Evolutionary conservation across 768 basidiomycete species (phyloP).

Genomic region (Dioszegia crocea): DNA sequence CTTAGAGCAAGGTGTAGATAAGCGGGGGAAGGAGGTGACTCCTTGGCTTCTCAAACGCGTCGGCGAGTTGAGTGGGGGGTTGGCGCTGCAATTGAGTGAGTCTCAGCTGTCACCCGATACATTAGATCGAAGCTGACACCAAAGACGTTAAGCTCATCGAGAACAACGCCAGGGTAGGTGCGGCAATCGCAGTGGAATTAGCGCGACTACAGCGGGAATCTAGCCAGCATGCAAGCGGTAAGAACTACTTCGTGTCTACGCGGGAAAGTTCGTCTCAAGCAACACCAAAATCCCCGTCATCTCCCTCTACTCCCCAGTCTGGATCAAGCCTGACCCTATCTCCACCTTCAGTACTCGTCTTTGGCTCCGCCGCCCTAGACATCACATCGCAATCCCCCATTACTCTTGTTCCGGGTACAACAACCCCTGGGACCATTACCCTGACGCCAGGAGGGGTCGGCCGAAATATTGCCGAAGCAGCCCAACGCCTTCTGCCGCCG

Average conservation of each 20-base stretch:
- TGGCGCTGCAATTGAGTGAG: conserved; percentile 69
- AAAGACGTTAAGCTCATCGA: conserved; percentile 79
- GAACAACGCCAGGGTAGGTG: conserved; percentile 80
- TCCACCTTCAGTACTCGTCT: conserved; percentile 57
- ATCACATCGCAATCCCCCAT: conserved; percentile 56
- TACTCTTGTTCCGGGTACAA: conserved; percentile 60
- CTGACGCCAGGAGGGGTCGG: conserved; percentile 82
- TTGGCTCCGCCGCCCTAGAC: conserved; percentile 87
- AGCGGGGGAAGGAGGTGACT: conserved; percentile 81
- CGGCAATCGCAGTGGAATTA: conserved; percentile 55
- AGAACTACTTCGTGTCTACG: neutral
- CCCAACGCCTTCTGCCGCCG: conserved; percentile 60
- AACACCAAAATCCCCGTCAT: too few species aligned
- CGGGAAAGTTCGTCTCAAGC: too few species aligned
- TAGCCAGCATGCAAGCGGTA: conserved; percentile 29
- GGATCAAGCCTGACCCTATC: too few species aligned
- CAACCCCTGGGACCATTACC: conserved; percentile 70
- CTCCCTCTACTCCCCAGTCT: too few species aligned
- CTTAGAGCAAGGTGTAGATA: conserved; percentile 71
- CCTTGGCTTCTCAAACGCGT: conserved; percentile 89
- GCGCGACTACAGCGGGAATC: conserved; percentile 54
- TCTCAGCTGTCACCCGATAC: neutral
- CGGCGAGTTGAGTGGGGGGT: conserved; percentile 70
- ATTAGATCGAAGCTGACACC: conserved; percentile 3
- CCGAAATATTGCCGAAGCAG: conserved; percentile 90